Base-by-base conservation (phyloP, 148 eudicot genomes). In the Nyssa sinensis region DNA sequence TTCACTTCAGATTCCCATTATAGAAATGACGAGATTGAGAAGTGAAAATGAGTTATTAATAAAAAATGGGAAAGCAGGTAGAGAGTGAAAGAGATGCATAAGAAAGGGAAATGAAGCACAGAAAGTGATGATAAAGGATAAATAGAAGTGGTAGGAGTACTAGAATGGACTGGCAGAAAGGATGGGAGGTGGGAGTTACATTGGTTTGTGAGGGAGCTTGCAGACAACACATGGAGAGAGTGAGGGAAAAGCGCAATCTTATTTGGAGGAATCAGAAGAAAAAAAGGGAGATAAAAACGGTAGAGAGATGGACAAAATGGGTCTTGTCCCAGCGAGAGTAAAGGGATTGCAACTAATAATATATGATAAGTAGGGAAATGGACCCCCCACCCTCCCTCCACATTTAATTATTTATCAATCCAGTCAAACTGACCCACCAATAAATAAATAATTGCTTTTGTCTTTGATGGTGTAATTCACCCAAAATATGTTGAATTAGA, bases 401-500 rank as follows among this genome's bases (percentile, higher is more conserved):
- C 51, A 49, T 67, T n/a, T n/a, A n/a, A n/a, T n/a, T n/a, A 66
- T 79, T 31, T 32, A 51, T 64, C 47, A 74, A 74, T 37, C 60
- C 66, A 49, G 82, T 71, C 64, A 79, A 67, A 57, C 16, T 77
- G 81, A 59, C 84, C 79, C 84, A 80, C 84, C 51, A 16, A 62
- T 41, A 28, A 67, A 62, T 29, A 58, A 75, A 49, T 59, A 72
- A 64, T 78, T 63, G 69, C 47, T 78, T 31, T 2, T 78, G 73
- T 78, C 80, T 81, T 81, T 81, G 75, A 78, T 78, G 60, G 69
- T 74, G 74, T 78, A 81, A 69, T 81, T 69, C 75, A 70, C 32
- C 80, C 74, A 76, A 66, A 49, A 49, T 14, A 14, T 14, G 59
- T 29, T 57, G 69, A 71, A 77, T 23, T 24, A 64, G 21, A 27